A percentile compares a stretch with the other conserved stretches of the same genome.
phyloP scores from a whole-genome alignment of 2,329 filamentous ascomycete genomes.

The Coniochaeta ligniaria region DNA sequence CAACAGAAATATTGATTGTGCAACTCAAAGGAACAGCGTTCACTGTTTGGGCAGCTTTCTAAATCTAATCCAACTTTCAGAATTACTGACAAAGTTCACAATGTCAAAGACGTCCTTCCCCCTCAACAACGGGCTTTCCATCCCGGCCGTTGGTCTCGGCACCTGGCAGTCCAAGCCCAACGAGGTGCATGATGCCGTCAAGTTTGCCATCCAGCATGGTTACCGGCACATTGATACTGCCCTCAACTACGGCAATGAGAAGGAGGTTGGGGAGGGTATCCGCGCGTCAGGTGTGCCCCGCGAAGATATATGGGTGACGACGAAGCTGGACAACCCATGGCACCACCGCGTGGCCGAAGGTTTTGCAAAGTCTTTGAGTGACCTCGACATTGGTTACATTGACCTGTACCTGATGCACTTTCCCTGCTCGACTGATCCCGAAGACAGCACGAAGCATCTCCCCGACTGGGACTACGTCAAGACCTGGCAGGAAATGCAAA shows the following conservation, averaged over 20 bases:
- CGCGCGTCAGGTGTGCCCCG: conserved; percentile 37
- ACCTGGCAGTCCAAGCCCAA: conserved; percentile 71
- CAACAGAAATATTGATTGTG: background rate
- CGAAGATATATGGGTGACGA: conserved; percentile 45
- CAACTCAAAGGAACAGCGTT: background rate
- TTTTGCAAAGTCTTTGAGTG: conserved; percentile 35
- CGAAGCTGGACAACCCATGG: conserved; percentile 26
- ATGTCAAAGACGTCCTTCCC: conserved; percentile 33
- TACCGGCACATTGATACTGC: conserved; percentile 76
- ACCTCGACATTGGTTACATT: conserved; percentile 40
- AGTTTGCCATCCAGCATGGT: conserved; percentile 57
- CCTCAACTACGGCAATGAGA: conserved; percentile 61
- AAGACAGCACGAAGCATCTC: conserved; percentile 45
- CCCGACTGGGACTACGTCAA: conserved; percentile 56
- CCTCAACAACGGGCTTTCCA: conserved; percentile 71
- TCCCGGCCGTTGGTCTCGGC: conserved; percentile 68
- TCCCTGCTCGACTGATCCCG: conserved; percentile 28
- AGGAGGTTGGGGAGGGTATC: conserved; percentile 39
- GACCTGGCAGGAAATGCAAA: conserved; percentile 46
- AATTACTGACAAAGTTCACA: conserved; percentile 11
- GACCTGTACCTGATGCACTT: conserved; percentile 49
- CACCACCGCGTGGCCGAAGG: conserved; percentile 26
- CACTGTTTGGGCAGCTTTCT: background rate
- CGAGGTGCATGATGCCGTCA: conserved; percentile 64
- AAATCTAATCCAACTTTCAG: background rate